phyloP scores from a whole-genome alignment of 306 rosid genomes.

The Medicago lupulina region DNA sequence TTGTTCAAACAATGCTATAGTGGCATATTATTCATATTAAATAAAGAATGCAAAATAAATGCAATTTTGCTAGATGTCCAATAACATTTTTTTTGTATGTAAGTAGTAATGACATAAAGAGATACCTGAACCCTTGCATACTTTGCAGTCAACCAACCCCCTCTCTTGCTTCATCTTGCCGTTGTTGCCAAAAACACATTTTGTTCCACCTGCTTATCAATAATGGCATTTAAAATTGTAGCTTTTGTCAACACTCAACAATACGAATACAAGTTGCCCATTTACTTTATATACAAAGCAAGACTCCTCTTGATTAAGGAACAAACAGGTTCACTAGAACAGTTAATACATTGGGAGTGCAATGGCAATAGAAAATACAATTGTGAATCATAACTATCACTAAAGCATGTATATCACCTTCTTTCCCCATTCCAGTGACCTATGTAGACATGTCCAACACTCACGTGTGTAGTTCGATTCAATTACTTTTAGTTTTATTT shows the following conservation, averaged over 20 bases:
- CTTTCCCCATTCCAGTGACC: slow-evolving; percentile 29
- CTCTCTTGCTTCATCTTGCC: slow-evolving; percentile 90
- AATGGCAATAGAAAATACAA: background rate
- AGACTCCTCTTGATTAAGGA: background rate
- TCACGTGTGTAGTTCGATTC: background rate
- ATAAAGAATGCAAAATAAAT: slow-evolving; percentile 13
- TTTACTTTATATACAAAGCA: background rate
- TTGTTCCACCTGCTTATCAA: slow-evolving; percentile 81
- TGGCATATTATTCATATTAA: background rate
- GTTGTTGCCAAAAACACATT: slow-evolving; percentile 78
- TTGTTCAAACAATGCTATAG: background rate
- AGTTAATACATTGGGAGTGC: background rate
- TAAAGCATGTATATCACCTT: background rate
- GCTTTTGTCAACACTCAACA: slow-evolving; percentile 14
- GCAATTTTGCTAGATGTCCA: slow-evolving; percentile 12
- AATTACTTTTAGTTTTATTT: background rate
- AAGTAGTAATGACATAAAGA: slow-evolving; percentile 19
- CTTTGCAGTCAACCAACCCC: slow-evolving; percentile 81
- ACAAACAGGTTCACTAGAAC: background rate
- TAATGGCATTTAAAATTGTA: slow-evolving; percentile 23
- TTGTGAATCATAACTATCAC: slow-evolving; percentile 9
- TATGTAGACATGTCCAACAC: background rate
- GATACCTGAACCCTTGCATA: slow-evolving; percentile 98
- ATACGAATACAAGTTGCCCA: slow-evolving; percentile 6
- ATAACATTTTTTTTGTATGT: background rate